phyloP scores from a whole-genome alignment of 768 basidiomycete genomes.

The Dacryopinax spathularia region DNA sequence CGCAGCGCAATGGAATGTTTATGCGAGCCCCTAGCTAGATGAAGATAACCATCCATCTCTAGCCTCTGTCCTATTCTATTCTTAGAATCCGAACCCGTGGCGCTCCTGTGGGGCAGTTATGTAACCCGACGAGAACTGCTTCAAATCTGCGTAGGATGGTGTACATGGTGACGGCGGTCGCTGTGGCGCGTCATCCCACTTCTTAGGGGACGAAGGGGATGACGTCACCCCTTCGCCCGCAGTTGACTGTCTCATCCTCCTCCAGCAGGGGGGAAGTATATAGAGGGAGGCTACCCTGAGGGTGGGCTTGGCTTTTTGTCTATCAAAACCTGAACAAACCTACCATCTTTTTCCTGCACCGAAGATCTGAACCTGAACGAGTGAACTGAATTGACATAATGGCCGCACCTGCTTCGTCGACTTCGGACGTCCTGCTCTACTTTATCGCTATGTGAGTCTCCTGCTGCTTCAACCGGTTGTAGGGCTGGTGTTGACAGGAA shows the following conservation, averaged over 20 bases:
- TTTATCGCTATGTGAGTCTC: conserved; percentile 23
- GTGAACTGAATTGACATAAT: conserved; percentile 12
- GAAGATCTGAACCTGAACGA: too few relatives aligned
- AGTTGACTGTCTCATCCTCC: too few relatives aligned
- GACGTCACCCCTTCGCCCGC: neutral
- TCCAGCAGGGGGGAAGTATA: too few relatives aligned
- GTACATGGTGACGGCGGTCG: neutral
- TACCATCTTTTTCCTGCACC: neutral
- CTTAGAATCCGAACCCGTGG: too few relatives aligned
- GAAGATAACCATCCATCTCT: too few relatives aligned
- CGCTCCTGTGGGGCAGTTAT: too few relatives aligned
- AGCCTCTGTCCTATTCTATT: too few relatives aligned
- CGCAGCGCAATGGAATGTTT: neutral
- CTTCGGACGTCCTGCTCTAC: conserved; percentile 27
- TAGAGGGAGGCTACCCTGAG: too few relatives aligned
- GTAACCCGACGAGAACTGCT: too few relatives aligned
- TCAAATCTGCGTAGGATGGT: neutral
- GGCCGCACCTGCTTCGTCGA: conserved; percentile 20
- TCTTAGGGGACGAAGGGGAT: neutral
- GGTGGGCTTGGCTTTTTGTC: too few relatives aligned
- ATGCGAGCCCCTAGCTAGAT: too few relatives aligned
- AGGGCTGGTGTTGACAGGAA: neutral
- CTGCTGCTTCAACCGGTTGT: neutral
- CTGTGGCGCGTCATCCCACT: neutral
- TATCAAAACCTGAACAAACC: neutral